These are phyloP conservation scores for Phytophthora uliginosa DNA, from an alignment of 352 stramenopile species.

Conservation along the genomic window DNA sequence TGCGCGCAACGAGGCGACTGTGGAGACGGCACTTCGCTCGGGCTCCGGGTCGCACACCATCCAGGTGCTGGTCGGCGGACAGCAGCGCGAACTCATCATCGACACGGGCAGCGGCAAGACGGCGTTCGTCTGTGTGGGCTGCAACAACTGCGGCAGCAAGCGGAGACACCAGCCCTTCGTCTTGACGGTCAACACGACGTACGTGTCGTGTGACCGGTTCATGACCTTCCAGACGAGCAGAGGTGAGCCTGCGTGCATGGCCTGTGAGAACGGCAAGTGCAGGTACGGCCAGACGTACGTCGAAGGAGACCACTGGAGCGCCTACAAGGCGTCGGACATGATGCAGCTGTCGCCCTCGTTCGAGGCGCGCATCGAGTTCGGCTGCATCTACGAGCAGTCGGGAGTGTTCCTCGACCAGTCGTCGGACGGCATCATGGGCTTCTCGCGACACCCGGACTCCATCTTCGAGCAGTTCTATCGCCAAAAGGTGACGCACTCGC, in stretches of 20 bases:
- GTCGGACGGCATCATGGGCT: conserved; percentile 98
- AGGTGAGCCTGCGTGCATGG: conserved; percentile 25
- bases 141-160: conserved; percentile 85
- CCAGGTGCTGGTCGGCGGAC: conserved; percentile 66
- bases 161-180: conserved; percentile 88
- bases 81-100: conserved; percentile 93
- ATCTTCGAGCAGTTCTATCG: conserved; percentile 94
- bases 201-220: conserved; percentile 57
- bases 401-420: conserved; percentile 94
- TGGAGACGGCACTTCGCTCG: conserved; percentile 54
- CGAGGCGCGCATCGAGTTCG: conserved; percentile 87
- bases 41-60: conserved; percentile 84
- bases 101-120: conserved; percentile 97
- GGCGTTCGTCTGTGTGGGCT: conserved; percentile 95
- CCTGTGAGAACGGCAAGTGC: conserved; percentile 81
- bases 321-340: conserved; percentile 89
- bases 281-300: conserved; percentile 94
- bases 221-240: conserved; percentile 24
- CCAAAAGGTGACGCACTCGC: conserved; percentile 78
- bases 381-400: conserved; percentile 94
- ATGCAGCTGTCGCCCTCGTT: conserved; percentile 61
- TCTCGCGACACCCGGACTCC: conserved; percentile 92
- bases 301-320: conserved; percentile 94
- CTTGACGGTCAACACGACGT: conserved; percentile 58
- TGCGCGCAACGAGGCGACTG: conserved; percentile 5